Conservation (phyloP, 805 yeast genomes). For the Spathaspora arborariae region DNA sequence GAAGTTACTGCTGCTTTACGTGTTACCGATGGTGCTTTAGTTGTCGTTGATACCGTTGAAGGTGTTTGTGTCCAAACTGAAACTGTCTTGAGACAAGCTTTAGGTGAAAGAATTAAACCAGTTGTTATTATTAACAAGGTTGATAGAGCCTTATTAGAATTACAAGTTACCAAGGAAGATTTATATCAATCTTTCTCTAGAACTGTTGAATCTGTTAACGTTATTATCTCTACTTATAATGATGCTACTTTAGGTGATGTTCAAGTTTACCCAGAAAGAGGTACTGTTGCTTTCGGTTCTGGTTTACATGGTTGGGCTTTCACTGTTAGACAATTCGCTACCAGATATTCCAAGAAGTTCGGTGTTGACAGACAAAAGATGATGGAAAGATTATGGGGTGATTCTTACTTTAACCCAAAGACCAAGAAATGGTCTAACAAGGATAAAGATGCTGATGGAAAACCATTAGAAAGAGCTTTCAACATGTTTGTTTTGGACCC, state of each 20-base stretch:
- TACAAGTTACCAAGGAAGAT: slow-evolving; percentile 98
- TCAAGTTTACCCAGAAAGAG: slow-evolving; percentile 98
- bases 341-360: slow-evolving; percentile 97
- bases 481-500: slow-evolving; percentile 99
- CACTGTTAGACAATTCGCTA: slow-evolving; percentile 98
- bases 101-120: slow-evolving; percentile 99
- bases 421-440: slow-evolving; percentile 99
- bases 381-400: slow-evolving; percentile 99
- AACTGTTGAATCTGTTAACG: slow-evolving; percentile 99
- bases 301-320: slow-evolving; percentile 99
- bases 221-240: slow-evolving; percentile 91
- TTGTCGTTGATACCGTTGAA: slow-evolving; percentile 98
- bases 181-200: slow-evolving; percentile 97
- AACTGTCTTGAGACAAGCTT: slow-evolving; percentile 98
- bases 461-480: slow-evolving; percentile 97
- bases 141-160: slow-evolving; percentile 98
- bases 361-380: slow-evolving; percentile 98
- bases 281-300: slow-evolving; percentile 99
- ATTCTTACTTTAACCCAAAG: slow-evolving; percentile 99
- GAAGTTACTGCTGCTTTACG: slow-evolving; percentile 99
- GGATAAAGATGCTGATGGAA: slow-evolving; percentile 93
- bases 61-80: slow-evolving; percentile 99
- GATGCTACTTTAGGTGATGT: slow-evolving; percentile 90
- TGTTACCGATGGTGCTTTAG: slow-evolving; percentile 99
- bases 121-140: slow-evolving; percentile 98